These are phyloP conservation scores for Lactarius akahatsu DNA, from an alignment of 768 basidiomycete genomes.

Conservation along the genomic window DNA sequence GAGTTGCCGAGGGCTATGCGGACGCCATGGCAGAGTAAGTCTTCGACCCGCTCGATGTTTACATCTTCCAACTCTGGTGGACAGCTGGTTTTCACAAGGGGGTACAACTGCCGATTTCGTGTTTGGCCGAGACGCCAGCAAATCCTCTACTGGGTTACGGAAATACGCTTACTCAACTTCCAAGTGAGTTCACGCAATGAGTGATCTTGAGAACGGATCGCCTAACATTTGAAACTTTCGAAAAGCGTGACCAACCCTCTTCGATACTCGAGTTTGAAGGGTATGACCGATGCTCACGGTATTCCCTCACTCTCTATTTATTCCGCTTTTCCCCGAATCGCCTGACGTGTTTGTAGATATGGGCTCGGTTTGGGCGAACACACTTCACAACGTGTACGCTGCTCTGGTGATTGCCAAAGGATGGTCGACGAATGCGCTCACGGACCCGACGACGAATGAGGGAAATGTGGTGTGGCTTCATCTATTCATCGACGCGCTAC, in stretches of 20 bases:
- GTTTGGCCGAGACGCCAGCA: conserved; percentile 55
- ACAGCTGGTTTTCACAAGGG: conserved; percentile 41
- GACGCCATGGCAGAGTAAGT: conserved; percentile 39
- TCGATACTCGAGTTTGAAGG: conserved; percentile 41
- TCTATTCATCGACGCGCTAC: conserved; percentile 50
- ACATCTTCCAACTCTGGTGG: conserved; percentile 11
- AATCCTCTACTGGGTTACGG: conserved; percentile 52
- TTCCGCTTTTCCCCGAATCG: neutral
- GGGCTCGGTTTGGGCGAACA: conserved; percentile 57
- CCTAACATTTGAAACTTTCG: neutral
- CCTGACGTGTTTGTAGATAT: conserved; percentile 39
- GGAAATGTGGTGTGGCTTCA: conserved; percentile 56
- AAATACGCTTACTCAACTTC: conserved; percentile 57
- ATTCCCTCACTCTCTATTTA: conserved; percentile 28
- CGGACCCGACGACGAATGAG: conserved; percentile 39
- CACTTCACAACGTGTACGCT: conserved; percentile 41
- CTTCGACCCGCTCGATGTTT: neutral
- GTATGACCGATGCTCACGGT: conserved; percentile 49
- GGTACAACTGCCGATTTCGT: conserved; percentile 38
- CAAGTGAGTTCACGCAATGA: conserved; percentile 37
- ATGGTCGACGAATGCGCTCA: conserved; percentile 27
- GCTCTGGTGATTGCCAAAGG: conserved; percentile 34
- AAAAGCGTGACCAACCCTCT: conserved; percentile 42
- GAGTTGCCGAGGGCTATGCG: conserved; percentile 36
- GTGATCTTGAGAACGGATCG: conserved; percentile 29